Evolutionary conservation across 78 protist genomes (phyloP).

Genomic region (Parvularia atlantis): DNA sequence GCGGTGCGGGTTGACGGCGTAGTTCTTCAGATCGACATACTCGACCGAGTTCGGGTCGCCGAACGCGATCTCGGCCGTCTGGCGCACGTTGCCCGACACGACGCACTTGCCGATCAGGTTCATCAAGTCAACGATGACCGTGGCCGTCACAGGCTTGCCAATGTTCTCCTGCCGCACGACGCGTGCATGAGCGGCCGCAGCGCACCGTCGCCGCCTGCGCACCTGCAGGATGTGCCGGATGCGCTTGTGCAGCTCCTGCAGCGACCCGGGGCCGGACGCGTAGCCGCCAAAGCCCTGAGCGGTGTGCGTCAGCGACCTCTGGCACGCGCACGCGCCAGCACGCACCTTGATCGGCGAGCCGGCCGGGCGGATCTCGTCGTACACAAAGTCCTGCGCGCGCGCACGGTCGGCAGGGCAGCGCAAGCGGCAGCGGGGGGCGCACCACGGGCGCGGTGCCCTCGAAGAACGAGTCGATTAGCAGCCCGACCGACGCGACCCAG

Average conservation of each 20-base stretch:
- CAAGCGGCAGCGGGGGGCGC: background rate
- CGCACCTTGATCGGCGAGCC: conserved; percentile 70
- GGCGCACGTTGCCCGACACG: conserved; percentile 72
- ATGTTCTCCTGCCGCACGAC: too few relatives aligned
- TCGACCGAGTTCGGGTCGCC: conserved; percentile 54
- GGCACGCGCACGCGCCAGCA: conserved; percentile 77
- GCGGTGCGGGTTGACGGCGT: conserved; percentile 67
- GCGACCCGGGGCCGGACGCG: conserved; percentile 61
- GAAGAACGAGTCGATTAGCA: conserved; percentile 43
- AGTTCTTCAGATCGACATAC: conserved; percentile 67
- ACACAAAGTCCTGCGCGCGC: conserved; percentile 47
- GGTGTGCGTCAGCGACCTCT: conserved; percentile 35
- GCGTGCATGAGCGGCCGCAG: too few relatives aligned
- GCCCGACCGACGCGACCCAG: conserved; percentile 61
- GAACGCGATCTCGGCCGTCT: conserved; percentile 79
- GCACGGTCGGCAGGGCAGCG: background rate
- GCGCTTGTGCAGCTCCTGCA: conserved; percentile 42
- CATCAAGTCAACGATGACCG: conserved; percentile 76
- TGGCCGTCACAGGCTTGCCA: too few relatives aligned
- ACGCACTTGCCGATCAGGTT: conserved; percentile 75
- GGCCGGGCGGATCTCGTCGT: conserved; percentile 37
- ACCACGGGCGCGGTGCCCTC: conserved; percentile 4
- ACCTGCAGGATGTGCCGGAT: conserved; percentile 13
- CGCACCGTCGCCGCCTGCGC: too few relatives aligned
- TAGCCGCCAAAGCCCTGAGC: conserved; percentile 75